Evolutionary conservation across 1,284 basidiomycete species (phyloP).

Genomic region (Rhodotorula sp.): DNA sequence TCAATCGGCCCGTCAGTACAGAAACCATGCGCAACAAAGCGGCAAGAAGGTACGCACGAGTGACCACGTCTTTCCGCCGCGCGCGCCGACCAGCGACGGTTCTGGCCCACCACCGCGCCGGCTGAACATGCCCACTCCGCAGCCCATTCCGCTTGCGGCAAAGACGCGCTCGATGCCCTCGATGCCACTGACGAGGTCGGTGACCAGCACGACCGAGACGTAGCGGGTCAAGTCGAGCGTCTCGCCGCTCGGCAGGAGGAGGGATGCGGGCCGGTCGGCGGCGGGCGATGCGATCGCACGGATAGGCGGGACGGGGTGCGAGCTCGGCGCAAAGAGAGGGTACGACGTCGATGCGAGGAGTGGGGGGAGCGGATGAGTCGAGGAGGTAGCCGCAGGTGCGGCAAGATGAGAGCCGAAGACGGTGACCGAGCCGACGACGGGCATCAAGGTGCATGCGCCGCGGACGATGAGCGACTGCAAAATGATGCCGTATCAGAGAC

Average conservation of each 20-base stretch:
- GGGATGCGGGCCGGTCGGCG: slow-evolving; percentile 19
- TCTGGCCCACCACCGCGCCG: slow-evolving; percentile 54
- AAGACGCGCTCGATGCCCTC: slow-evolving; percentile 61
- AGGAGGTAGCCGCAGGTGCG: background rate
- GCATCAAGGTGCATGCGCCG: slow-evolving; percentile 30
- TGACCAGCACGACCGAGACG: slow-evolving; percentile 59
- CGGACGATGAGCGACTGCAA: slow-evolving; percentile 38
- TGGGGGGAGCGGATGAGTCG: background rate
- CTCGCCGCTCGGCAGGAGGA: slow-evolving; percentile 22
- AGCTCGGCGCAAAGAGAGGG: slow-evolving; percentile 46
- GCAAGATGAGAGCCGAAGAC: slow-evolving; percentile 25
- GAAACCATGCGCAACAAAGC: slow-evolving; percentile 49
- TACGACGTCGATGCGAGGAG: slow-evolving; percentile 5
- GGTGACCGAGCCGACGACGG: slow-evolving; percentile 29
- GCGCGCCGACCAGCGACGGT: slow-evolving; percentile 49
- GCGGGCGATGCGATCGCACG: slow-evolving; percentile 47
- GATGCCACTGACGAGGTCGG: slow-evolving; percentile 60
- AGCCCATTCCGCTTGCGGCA: slow-evolving; percentile 57
- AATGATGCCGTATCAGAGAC: background rate
- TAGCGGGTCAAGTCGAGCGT: slow-evolving; percentile 29
- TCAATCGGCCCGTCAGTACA: background rate
- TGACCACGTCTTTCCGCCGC: slow-evolving; percentile 56
- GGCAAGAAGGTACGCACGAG: slow-evolving; percentile 57
- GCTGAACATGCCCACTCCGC: background rate
- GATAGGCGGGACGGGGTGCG: slow-evolving; percentile 65